These are phyloP conservation scores for Penstemon newberryi DNA, from an alignment of 257 asterid species.

Conservation along the genomic window DNA sequence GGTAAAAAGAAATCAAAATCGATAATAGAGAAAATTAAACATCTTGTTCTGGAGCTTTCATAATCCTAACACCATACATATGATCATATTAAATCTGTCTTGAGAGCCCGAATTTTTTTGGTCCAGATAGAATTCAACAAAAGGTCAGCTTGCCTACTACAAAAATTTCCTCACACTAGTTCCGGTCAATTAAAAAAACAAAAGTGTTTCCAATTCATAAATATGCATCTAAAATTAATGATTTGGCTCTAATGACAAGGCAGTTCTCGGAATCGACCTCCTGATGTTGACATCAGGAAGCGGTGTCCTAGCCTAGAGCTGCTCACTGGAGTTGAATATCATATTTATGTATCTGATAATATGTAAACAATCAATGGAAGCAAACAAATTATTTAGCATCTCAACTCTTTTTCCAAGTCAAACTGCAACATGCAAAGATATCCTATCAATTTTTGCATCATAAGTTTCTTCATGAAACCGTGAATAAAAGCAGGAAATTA, in stretches of 20 bases:
- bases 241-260: constrained; percentile 6
- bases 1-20: constrained; percentile 13
- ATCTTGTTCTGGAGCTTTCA: constrained; percentile 17
- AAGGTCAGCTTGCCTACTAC: constrained; percentile 11
- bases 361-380: constrained; percentile 1
- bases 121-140: constrained; percentile 9
- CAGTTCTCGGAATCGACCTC: constrained; percentile 11
- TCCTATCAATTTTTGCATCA: background rate
- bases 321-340: background rate
- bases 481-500: background rate
- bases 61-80: constrained; percentile 5
- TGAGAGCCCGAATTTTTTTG: background rate
- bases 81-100: background rate
- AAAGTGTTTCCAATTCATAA: background rate
- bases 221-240: background rate
- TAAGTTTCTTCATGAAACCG: background rate
- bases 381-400: background rate
- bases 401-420: constrained; percentile 3
- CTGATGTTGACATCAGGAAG: background rate
- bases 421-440: background rate
- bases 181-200: background rate
- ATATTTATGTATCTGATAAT: background rate
- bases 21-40: constrained; percentile 17
- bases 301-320: background rate
- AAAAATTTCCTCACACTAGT: constrained; percentile 19